Evolutionary conservation across 345 rosid genomes (phyloP).

Genomic region (Citrus mangshanensis): DNA sequence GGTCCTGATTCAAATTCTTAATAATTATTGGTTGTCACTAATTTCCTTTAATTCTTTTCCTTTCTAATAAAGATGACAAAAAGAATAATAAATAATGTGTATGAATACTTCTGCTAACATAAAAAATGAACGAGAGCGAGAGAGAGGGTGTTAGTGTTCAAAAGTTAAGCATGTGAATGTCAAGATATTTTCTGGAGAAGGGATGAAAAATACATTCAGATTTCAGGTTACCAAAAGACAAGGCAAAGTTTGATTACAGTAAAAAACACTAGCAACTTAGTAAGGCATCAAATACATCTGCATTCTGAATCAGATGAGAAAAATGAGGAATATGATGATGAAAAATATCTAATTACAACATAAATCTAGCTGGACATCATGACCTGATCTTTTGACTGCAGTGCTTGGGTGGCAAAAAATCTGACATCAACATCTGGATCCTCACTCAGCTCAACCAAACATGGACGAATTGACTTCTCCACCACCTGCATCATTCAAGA

Average conservation of each 20-base stretch:
- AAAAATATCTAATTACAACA: conserved; percentile 2
- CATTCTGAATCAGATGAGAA: background rate
- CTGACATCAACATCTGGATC: conserved; percentile 83
- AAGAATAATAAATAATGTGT: no score
- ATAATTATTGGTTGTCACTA: background rate
- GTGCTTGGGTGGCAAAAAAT: conserved; percentile 61
- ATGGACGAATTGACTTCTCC: conserved; percentile 62
- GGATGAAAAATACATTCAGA: background rate
- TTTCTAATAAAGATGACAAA: no score
- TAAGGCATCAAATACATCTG: conserved; percentile 7
- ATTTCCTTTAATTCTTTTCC: no score
- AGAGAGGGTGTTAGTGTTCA: no score
- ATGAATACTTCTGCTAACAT: no score
- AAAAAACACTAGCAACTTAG: conserved; percentile 4
- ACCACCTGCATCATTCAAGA: conserved; percentile 47
- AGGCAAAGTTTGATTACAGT: background rate
- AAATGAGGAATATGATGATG: background rate
- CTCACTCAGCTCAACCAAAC: conserved; percentile 66
- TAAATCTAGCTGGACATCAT: conserved; percentile 53
- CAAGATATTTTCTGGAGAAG: background rate
- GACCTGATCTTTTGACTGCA: conserved; percentile 51
- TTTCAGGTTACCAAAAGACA: background rate
- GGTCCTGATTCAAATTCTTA: background rate
- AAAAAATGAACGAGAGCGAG: no score
- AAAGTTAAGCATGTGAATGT: background rate